Base-by-base conservation (phyloP, 2,329 filamentous ascomycete species). In the Verruconis gallopava region DNA sequence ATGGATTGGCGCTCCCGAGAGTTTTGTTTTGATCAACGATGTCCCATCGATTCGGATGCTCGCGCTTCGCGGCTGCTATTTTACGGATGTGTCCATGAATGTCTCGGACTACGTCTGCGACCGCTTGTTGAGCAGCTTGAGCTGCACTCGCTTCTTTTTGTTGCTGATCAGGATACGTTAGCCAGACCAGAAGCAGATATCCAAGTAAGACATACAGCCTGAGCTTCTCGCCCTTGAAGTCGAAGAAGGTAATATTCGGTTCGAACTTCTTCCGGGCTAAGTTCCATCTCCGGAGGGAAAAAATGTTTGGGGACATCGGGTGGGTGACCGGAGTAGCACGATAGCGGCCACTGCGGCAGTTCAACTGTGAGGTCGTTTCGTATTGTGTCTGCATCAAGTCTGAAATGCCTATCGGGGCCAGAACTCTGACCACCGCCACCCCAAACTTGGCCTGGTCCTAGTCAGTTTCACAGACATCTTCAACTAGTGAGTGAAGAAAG, bases 251-350 rank as follows among this genome's bases (percentile, higher is more conserved):
- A 88, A 55, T 85, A 79, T 17, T 67, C 63, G 20, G 88, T 56
- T 38, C 86, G 74, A 56, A 93, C 73, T 61, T 96, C 89, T 58
- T 96, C 89, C 32, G 82, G 81, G 53, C 85, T 93, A 58, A 86
- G 81, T 58, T 96, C 89, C 14, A 86, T 73, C 4, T 75, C 69
- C 1, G 85, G 86, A 40, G 85, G 85, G 53, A 94, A 88, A 1
- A 95, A 69, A 60, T 94, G 85, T 14, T 76, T 75, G 0, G 88
- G 88, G 1, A 81, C 76, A 51, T 86, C 75, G 52, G 68, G 72
- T 3, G 81, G 81, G 59, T 18, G 12, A 4, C 30, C 40, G 3
- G 41, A 17, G 21, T 94, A 96, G 17, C 81, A 73, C 1, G 88
- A 94, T 18, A 95, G 71, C 3, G 91, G 79, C 82, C 88, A 96